Evolutionary conservation across 2,329 filamentous ascomycete genomes (phyloP).

Genomic region (Parasarocladium wereldwijsianum): DNA sequence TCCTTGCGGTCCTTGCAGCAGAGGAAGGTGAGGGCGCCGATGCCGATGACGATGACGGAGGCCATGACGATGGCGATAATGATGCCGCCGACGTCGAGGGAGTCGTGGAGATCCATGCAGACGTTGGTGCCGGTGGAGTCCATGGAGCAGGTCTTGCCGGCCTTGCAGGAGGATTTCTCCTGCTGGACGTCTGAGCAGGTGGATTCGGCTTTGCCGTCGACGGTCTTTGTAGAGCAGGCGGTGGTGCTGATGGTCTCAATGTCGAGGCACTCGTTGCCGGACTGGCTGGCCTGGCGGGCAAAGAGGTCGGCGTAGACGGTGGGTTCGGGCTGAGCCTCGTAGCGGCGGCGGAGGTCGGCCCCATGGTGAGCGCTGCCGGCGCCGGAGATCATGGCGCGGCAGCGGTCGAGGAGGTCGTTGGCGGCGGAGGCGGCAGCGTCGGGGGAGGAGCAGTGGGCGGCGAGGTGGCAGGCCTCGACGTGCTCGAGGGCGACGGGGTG

Average conservation of each 20-base stretch:
- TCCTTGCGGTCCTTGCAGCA: constrained; percentile 34
- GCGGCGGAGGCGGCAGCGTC: constrained; percentile 16
- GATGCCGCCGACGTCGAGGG: constrained; percentile 27
- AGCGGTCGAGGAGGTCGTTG: constrained; percentile 15
- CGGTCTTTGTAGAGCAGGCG: constrained; percentile 24
- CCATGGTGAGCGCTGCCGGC: constrained; percentile 5
- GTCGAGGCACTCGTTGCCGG: constrained; percentile 20
- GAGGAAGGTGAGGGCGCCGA: constrained; percentile 29
- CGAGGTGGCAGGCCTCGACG: constrained; percentile 22
- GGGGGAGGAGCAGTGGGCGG: constrained; percentile 18
- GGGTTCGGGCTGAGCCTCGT: constrained; percentile 2
- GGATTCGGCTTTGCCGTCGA: constrained; percentile 18
- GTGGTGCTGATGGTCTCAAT: constrained; percentile 19
- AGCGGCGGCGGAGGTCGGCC: constrained; percentile 6
- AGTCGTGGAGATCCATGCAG: constrained; percentile 25
- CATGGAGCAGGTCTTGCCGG: constrained; percentile 33
- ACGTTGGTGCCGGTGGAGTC: constrained; percentile 18
- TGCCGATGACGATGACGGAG: constrained; percentile 19
- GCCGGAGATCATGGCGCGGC: constrained; percentile 13
- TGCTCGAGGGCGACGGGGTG: constrained; percentile 14
- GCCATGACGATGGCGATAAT: constrained; percentile 33
- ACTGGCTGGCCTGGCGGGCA: constrained; percentile 7
- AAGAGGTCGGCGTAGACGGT: constrained; percentile 8
- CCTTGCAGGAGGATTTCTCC: constrained; percentile 23
- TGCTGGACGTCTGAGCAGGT: constrained; percentile 24